Evolutionary conservation across 2,329 filamentous ascomycete genomes (phyloP), one percentile per base, ranked within the genome.

Genomic region (Parasarocladium wereldwijsianum): DNA sequence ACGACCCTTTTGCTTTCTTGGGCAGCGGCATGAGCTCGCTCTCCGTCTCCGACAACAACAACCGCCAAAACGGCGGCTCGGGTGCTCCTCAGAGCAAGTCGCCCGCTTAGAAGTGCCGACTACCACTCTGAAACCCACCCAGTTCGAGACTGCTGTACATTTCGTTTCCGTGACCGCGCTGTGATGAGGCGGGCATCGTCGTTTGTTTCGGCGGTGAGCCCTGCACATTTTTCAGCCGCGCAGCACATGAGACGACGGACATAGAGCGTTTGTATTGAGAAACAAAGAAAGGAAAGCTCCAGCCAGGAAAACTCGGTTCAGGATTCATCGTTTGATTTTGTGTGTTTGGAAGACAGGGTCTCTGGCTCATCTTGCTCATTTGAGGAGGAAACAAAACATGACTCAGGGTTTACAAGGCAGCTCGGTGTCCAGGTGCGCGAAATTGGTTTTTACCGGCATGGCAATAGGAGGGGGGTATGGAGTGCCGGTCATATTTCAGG

Each of bases 1-100:
- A 63, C 41, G 81, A 86, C 43, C 79, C 81, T 8, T 86, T 87
- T 52, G 76, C 78, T 11, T 87, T 87, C 59, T 65, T 90, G 30
- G 80, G 76, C 17, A 67, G 69, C 17, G 76, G 77, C 24, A 81
- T 90, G 35, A 70, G 74, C 33, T 70, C 72, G 29, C 64, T 90
- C 31, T 74, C 74, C 21, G 79, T 90, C 41, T 71, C 74, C 47
- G 76, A 70, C 39, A 62, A 58, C 15, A 37, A 34, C 33, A 71
- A 76, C 38, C 60, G 61, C 37, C 70, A 71, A 33, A 71, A 76
- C 55, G 76, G 76, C 41, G 71, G 71, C 35, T 58, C 62, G 12
- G 57, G 58, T 32, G 64, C 61, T 32, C 65, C 67, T 29, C 60
- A 60, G 18, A 71, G 52, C 62, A 73, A 73, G 55, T 73, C 67